Base-by-base conservation (phyloP, 495 filamentous ascomycete species). In the Penicillium alfredii region DNA sequence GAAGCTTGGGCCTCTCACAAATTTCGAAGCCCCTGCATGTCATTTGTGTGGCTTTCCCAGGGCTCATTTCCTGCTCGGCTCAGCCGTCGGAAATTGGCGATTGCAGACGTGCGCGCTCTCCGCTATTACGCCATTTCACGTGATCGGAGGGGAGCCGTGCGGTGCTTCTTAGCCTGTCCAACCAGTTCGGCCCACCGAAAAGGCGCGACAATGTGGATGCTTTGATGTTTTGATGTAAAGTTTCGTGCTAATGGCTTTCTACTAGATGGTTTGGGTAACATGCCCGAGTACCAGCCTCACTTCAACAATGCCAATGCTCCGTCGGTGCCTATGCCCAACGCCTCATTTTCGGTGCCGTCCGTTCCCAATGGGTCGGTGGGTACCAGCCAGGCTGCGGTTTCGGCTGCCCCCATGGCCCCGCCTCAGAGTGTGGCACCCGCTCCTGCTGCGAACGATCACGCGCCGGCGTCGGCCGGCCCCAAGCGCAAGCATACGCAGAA, bases 401-500 rank as follows among this genome's bases (percentile, higher is more conserved):
- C 53, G 17, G 42, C 55, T 14, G 36, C 44, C n/a, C 45, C 61
- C 20, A 33, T 54, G 21, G 21, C 29, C 21, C 40, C 51, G 4
- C 44, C 53, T 3, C 44, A 44, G 16, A 39, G 42, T 12, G 44
- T 51, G 13, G 39, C 40, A 8, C 43, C 53, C 1, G 42, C 51
- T n/a, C 49, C 48, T 15, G 30, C 39, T n/a, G 8, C 23, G 5
- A 25, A 25, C 23, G 8, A 8, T 15, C 14, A 24, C 7, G 14
- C 26, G 12, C 11, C 37, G 8, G n/a, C 40, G 11, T 27, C 50
- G 9, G 36, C 61, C 17, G 58, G 35, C 9, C 42, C 60, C 6
- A 68, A 69, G 51, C 66, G 63, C 41, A 71, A 71, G 51, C 51
- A 53, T 44, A 55, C 57, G 2, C 51, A 61, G 12, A 66, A 66